Evolutionary conservation across 1,284 basidiomycete species (phyloP), one percentile per base, ranked within the genome.

Genomic region (Sphaerobolus stellatus): DNA sequence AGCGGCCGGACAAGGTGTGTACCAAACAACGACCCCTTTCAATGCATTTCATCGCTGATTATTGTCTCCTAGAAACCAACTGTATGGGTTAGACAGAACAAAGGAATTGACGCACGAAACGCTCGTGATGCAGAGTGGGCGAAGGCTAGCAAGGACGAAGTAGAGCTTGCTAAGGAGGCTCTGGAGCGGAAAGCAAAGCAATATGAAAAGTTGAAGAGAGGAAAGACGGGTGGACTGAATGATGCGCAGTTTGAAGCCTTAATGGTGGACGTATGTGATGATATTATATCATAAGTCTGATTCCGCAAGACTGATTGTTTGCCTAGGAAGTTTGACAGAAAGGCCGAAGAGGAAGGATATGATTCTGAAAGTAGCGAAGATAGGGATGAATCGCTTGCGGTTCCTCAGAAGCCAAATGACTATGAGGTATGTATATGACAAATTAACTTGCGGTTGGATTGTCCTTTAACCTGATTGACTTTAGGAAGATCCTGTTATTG

Each of bases 151-250:
- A 80, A 76, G 61, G 81, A 82, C n/a, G 88, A 85, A 0, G 66
- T 88, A 7, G 88, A 91, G 38, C 79, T 79, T 2, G 84, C 86
- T 8, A 81, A 82, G 7, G 80, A 82, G 1, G 79, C 78, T 4
- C 70, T 97, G 48, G 85, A 91, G 67, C 78, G 84, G 45, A 97
- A 97, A 68, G 86, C 92, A 5, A 80, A 80, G 66, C 83, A 88
- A 55, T 97, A 97, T 64, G 87, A 92, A 5, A 86, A 91, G 64
- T 69, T 96, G 30, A 72, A 77, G 62, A 84, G 83, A 58, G 95
- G 95, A 6, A 89, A 92, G 69, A 84, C 82, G 7, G 92, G 84
- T 0, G 92, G 91, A 0, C 63, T 96, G 63, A 84, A 68, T 27
- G 89, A 94, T 50, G 83, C 82, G 58, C 89, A 96, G 65, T 84